A percentile compares a stretch with the other conserved stretches of the same genome.
phyloP scores from a whole-genome alignment of 441 rosid genomes.

The Populus tomentosa region DNA sequence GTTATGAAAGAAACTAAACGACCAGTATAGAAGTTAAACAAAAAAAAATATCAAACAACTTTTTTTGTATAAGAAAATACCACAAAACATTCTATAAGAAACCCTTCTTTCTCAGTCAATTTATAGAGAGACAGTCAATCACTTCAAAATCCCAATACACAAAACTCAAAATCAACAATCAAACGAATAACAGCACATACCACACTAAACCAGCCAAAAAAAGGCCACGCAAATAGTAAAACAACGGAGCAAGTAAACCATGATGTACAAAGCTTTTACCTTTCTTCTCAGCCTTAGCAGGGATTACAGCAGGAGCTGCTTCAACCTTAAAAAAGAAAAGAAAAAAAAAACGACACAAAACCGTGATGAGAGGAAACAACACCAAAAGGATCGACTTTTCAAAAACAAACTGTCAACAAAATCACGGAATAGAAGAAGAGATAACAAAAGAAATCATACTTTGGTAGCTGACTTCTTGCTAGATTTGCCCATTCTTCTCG shows the following conservation, averaged over 20 bases:
- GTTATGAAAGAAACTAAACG: too few species aligned
- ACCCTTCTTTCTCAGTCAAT: neutral
- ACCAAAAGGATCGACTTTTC: neutral
- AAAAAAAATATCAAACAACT: neutral
- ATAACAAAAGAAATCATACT: conserved; percentile 22
- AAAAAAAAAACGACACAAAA: neutral
- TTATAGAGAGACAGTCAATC: neutral
- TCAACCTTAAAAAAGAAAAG: conserved; percentile 38
- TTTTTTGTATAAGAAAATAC: neutral
- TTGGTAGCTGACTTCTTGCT: conserved; percentile 66
- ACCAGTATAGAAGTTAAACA: neutral
- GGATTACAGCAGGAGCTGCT: conserved; percentile 32
- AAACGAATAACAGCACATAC: neutral
- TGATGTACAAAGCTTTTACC: conserved; percentile 26
- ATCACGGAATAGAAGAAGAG: neutral
- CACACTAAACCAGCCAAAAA: neutral
- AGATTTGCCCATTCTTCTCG: conserved; percentile 53
- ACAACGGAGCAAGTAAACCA: neutral
- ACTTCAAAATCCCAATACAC: neutral
- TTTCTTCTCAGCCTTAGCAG: conserved; percentile 57
- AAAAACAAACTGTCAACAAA: neutral
- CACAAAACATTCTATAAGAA: neutral
- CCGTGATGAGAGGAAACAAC: neutral
- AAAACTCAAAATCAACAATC: neutral
- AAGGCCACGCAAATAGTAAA: neutral